Evolutionary conservation across 306 rosid genomes (phyloP).

Genomic region (Rosa chinensis): DNA sequence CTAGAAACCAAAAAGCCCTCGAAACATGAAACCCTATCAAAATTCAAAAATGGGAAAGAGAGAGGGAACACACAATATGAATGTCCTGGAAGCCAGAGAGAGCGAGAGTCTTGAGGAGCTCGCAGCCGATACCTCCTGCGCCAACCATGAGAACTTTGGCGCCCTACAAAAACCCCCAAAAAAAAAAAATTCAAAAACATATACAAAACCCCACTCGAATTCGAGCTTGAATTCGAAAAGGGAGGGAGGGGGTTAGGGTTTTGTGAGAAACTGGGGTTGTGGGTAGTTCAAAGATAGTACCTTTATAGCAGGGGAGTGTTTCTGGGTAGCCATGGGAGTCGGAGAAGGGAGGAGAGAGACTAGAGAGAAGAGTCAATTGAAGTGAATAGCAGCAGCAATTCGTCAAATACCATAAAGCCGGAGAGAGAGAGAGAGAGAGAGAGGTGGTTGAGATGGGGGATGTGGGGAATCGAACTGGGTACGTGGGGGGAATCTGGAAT

Average conservation of each 20-base stretch:
- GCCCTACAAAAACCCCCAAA: constrained; percentile 40
- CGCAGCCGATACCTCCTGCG: constrained; percentile 99
- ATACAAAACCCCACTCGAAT: background rate
- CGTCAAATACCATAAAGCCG: constrained; percentile 6
- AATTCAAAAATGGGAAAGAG: constrained; percentile 19
- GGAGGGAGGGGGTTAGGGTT: constrained; percentile 18
- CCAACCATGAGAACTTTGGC: constrained; percentile 98
- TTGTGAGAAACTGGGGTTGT: constrained; percentile 3
- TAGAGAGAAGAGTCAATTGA: constrained; percentile 6
- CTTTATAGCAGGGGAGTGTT: constrained; percentile 46
- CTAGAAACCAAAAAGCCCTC: constrained; percentile 21
- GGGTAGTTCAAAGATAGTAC: constrained; percentile 28
- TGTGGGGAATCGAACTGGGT: constrained; percentile 35
- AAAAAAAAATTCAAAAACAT: background rate
- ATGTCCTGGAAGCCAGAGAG: constrained; percentile 94
- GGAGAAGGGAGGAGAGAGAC: constrained; percentile 10
- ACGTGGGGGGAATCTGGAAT: constrained; percentile 22
- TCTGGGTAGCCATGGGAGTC: constrained; percentile 65
- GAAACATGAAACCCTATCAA: background rate
- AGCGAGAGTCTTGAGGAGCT: constrained; percentile 91
- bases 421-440: constrained; percentile 20
- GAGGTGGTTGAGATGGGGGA: constrained; percentile 4
- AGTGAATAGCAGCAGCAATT: background rate
- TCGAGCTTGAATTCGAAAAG: background rate
- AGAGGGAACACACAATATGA: constrained; percentile 67